phyloP scores from a whole-genome alignment of 495 filamentous ascomycete genomes.

The Pyrenula massariospora region DNA sequence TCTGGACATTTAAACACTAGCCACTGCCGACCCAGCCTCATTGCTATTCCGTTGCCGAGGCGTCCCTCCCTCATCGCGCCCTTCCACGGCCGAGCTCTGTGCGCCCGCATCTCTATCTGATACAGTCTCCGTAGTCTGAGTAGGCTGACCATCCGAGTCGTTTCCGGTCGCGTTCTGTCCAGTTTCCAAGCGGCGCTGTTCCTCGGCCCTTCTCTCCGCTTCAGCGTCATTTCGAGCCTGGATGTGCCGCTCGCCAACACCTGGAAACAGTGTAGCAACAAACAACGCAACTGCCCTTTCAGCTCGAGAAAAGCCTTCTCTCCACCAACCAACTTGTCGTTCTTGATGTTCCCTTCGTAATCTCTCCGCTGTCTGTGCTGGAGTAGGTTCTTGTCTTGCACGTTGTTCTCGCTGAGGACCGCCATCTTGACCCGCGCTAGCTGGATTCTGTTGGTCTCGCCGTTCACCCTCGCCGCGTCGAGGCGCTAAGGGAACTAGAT shows the following conservation, averaged over 20 bases:
- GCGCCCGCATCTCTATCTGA: neutral
- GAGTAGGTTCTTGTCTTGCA: constrained; percentile 5
- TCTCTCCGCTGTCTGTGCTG: constrained; percentile 8
- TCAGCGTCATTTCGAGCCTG: constrained; percentile 53
- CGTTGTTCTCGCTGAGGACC: constrained; percentile 1
- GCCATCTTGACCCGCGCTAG: constrained; percentile 1
- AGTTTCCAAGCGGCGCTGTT: constrained; percentile 3
- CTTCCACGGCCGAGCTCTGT: neutral
- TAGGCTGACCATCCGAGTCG: neutral
- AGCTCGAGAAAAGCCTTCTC: constrained; percentile 42
- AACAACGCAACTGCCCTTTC: constrained; percentile 76
- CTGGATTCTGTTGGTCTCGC: constrained; percentile 1
- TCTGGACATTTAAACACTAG: no score
- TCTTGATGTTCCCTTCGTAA: constrained; percentile 23
- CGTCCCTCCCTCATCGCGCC: neutral
- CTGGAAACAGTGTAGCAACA: constrained; percentile 73
- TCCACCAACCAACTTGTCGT: constrained; percentile 42
- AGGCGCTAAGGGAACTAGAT: constrained; percentile 42
- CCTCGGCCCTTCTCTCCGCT: constrained; percentile 36
- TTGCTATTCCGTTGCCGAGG: neutral
- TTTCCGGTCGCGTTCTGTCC: neutral
- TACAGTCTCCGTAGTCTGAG: neutral
- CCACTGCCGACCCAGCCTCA: neutral
- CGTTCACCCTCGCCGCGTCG: neutral
- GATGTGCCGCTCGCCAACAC: constrained; percentile 75